A percentile compares a stretch with the other conserved stretches of the same genome.
Evolutionary conservation across 108 stramenopile species (phyloP).

Genomic region (Cyclotella distinguenda): DNA sequence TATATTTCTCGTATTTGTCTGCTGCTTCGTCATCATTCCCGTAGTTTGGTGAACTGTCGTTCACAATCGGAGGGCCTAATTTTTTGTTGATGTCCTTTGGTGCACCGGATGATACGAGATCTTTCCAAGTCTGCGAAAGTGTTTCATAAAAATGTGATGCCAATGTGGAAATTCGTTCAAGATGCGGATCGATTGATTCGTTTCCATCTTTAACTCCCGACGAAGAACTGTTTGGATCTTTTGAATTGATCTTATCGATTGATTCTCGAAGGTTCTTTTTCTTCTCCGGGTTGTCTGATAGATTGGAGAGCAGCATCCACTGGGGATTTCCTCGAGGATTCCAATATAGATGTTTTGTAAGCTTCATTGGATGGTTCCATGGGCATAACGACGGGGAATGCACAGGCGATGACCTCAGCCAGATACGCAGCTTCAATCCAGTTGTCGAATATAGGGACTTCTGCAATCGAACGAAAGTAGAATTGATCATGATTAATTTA

Average conservation of each 20-base stretch:
- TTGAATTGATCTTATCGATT: slow-evolving; percentile 32
- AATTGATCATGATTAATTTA: no score
- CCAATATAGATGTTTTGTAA: no score
- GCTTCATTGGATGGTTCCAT: no score
- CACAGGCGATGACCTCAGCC: no score
- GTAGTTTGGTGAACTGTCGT: slow-evolving; percentile 26
- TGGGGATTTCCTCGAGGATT: neutral
- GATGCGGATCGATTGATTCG: slow-evolving; percentile 9
- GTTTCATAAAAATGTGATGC: slow-evolving; percentile 48
- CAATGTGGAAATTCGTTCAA: slow-evolving; percentile 28
- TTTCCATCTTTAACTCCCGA: neutral
- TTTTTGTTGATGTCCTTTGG: slow-evolving; percentile 85
- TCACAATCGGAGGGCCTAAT: slow-evolving; percentile 54
- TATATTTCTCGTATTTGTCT: slow-evolving; percentile 73
- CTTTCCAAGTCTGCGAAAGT: slow-evolving; percentile 76
- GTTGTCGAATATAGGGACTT: no score
- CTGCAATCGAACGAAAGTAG: no score
- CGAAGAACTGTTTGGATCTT: no score
- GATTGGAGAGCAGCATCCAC: neutral
- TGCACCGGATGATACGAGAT: slow-evolving; percentile 69
- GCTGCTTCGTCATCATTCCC: slow-evolving; percentile 60
- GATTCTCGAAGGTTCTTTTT: slow-evolving; percentile 48
- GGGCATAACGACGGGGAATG: no score
- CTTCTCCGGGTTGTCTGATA: slow-evolving; percentile 4
- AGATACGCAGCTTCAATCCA: no score